Conservation (phyloP, 768 basidiomycete species). For the Tricholoma sp. region DNA sequence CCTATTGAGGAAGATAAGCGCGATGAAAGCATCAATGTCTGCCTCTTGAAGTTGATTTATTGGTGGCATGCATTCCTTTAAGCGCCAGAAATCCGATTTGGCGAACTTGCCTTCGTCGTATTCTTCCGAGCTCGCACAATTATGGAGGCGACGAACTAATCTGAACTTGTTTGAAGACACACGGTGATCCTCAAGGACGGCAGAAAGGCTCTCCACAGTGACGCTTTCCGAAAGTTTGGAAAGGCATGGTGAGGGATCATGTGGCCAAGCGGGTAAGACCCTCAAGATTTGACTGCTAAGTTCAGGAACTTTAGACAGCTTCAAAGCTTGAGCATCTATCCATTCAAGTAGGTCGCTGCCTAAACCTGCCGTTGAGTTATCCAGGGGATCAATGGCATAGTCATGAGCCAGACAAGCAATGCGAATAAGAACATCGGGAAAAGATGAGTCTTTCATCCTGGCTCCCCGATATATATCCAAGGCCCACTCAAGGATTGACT, state of each 20-base stretch:
- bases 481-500: slow-evolving; percentile 78
- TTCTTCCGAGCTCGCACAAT: slow-evolving; percentile 34
- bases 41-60: slow-evolving; percentile 49
- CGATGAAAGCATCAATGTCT: slow-evolving; percentile 70
- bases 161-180: slow-evolving; percentile 74
- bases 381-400: slow-evolving; percentile 32
- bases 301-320: slow-evolving; percentile 33
- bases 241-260: slow-evolving; percentile 47
- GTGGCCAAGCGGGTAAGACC: slow-evolving; percentile 75
- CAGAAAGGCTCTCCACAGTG: slow-evolving; percentile 42
- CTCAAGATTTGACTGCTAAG: slow-evolving; percentile 40
- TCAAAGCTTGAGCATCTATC: slow-evolving; percentile 52
- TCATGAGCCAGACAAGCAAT: slow-evolving; percentile 58
- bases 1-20: slow-evolving; percentile 51
- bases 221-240: slow-evolving; percentile 40
- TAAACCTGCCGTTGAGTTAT: slow-evolving; percentile 24
- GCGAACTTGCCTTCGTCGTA: slow-evolving; percentile 45
- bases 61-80: slow-evolving; percentile 73
- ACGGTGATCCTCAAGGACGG: slow-evolving; percentile 51
- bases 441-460: slow-evolving; percentile 39
- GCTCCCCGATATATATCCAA: slow-evolving; percentile 46
- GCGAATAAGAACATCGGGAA: slow-evolving; percentile 67
- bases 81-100: slow-evolving; percentile 70
- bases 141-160: slow-evolving; percentile 59
- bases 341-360: slow-evolving; percentile 52